Evolutionary conservation across 2,329 filamentous ascomycete genomes (phyloP), one percentile per base, ranked within the genome.

Genomic region (Fusarium tjaetaba): DNA sequence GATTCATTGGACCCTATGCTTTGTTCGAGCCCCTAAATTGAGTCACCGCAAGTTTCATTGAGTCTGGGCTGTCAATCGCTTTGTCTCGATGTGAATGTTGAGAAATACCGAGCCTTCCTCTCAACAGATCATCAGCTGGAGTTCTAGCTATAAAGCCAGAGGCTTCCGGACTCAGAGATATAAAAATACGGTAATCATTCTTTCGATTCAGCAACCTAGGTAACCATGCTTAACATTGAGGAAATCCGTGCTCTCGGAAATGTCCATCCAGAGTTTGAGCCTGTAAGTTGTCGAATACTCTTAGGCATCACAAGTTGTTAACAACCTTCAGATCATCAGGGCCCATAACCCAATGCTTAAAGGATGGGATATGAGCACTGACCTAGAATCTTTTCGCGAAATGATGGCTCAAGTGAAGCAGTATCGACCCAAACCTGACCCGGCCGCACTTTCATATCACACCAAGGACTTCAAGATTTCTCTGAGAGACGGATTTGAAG

Each of bases 201-300:
- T 22, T 14, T 39, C 20, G 18, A 34, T 8, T 34, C 15, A 30
- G 16, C 24, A 32, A 48, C 11, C 32, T 32, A 41, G 4, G 39
- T 41, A 38, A 70, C 39, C 13, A 80, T 79, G 79, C 61, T 79
- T 51, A 72, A 74, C 4, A 42, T 79, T 16, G 72, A 80, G 38
- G 75, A 79, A 43, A 78, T 55, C 18, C 52, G 65, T 32, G 74
- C 76, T 3, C 74, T 79, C 18, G 66, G 57, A 18, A 48, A 76
- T 28, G 68, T 73, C 2, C 61, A 77, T 42, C 67, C 73, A n/a
- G 48, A 78, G 71, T 52, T 69, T 64, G 61, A 71, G 43, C 45
- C 71, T 32, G 71, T 72, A 11, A 61, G 70, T 48, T 28, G 20
- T 34, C 16, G 13, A 30, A 18, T 18, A 18, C 18, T 5, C n/a